Conservation (phyloP, 805 yeast species). For the Osmozyma mogii region DNA sequence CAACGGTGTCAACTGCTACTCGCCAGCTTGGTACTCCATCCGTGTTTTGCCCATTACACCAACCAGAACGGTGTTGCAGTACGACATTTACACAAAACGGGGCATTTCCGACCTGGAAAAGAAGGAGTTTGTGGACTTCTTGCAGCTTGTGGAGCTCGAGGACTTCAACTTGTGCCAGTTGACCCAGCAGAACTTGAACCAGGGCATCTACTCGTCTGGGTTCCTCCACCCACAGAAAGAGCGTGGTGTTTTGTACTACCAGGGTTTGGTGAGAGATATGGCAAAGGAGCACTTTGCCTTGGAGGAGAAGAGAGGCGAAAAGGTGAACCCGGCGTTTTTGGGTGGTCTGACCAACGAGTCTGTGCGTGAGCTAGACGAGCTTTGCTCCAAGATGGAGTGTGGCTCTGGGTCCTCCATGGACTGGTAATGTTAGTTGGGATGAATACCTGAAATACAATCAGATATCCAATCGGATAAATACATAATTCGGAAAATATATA, state of each 20-base stretch:
- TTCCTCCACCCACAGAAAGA: conserved; percentile 53
- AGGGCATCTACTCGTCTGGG: conserved; percentile 53
- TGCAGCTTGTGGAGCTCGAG: conserved; percentile 52
- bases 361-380: conserved; percentile 39
- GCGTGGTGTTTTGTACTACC: conserved; percentile 51
- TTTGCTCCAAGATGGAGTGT: conserved; percentile 46
- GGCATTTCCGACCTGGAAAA: conserved; percentile 45
- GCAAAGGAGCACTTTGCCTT: conserved; percentile 44
- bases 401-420: conserved; percentile 10
- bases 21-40: conserved; percentile 61
- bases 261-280: conserved; percentile 47
- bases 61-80: conserved; percentile 48
- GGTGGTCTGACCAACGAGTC: conserved; percentile 36
- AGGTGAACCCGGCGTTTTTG: conserved; percentile 45
- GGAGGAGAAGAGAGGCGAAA: conserved; percentile 39
- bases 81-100: conserved; percentile 54
- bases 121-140: conserved; percentile 56
- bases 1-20: conserved; percentile 55
- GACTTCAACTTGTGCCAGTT: conserved; percentile 52
- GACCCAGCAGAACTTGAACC: conserved; percentile 55
- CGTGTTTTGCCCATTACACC: conserved; percentile 51
- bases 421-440: too few species aligned
- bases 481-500: too few species aligned
- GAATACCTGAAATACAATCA: too few species aligned
- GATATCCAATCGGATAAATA: too few species aligned